Base-by-base conservation (phyloP, 257 asterid species). In the Cruciata laevipes region DNA sequence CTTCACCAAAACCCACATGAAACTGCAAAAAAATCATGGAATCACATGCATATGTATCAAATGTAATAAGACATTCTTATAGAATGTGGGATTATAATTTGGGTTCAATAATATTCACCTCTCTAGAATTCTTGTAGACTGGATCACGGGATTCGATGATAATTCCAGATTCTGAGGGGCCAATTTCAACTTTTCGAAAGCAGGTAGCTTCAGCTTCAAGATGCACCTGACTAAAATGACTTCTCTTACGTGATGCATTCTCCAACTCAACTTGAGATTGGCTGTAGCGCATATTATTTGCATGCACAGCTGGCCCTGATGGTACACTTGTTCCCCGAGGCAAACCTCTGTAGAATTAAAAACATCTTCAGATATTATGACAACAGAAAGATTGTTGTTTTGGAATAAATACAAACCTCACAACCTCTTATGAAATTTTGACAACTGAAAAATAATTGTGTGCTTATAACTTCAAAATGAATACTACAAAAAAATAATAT, bases 321-420 rank as follows among this genome's bases (percentile, higher is more conserved):
- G 79, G 86, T 72, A 70, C 71, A 69, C 67, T 75, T 40, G 25
- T 76, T 72, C 77, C 68, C 38, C 78, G 55, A 38, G 77, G 87
- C 76, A 87, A 65, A 53, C 75, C 86, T 55, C 97, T 87, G 86
- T 63, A 74, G 49, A 58, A 35, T 73, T 73, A 70, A 69, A 74
- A 68, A 79, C 75, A 70, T 60, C 51, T 71, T 58, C n/a, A 47
- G 55, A 47, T 3, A 47, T 47, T 4, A 47, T 47, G 55, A 47
- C 20, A 47, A 11, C 51, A 2, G 42, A 37, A 37, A 56, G 56
- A 69, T 63, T 49, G 44, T 67, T 42, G 42, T 37, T 63, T 62
- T 52, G 66, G 57, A 20, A 69, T 70, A 53, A 37, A 8, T 37
- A 37, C 42, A 7, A 37, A 2, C 10, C 9, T 37, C 9, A 37